Base-by-base conservation (phyloP, 306 rosid genomes). In the Glycine tomentella region DNA sequence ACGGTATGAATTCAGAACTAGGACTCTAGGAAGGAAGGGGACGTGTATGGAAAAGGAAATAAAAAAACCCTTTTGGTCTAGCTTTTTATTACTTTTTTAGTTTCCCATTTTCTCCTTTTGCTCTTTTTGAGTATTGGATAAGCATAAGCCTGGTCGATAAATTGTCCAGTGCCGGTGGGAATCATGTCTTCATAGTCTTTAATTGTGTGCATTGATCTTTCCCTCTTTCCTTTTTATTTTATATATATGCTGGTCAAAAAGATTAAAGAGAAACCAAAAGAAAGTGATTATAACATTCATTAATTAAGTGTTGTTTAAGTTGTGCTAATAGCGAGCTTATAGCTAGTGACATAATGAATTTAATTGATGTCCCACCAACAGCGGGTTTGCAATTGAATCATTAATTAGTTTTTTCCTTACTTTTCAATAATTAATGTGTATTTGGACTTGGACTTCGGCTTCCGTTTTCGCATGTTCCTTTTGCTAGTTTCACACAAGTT, bases 101-200 rank as follows among this genome's bases (percentile, higher is more conserved):
- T 44, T 55, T 68, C 46, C 9, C 12, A 20, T 69, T 53, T 34
- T 66, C 44, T 10, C 0, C 1, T 77, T 33, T 12, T 42, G 36
- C 82, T 84, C 42, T 69, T 84, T 81, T 82, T n/a, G 55, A 48
- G 76, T 38, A 76, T 42, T 58, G 83, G 84, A 76, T 83, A 90
- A 80, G 81, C 90, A 83, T 69, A 64, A 80, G 4, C 46, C 14
- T 9, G 61, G 9, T 25, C 7, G 75, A 40, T 71, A 25, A 56
- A 56, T 4, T 72, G 34, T 79, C 20, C 70, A n/a, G 4, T 77
- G 79, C 56, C 51, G 48, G 42, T 79, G 80, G 68, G 82, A 80
- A 80, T 80, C 76, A 62, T 64, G 48, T 38, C 70, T 59, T 14
- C 1, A 1, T 68, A 17, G 51, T 77, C 80, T 68, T 73, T 76